phyloP scores from a whole-genome alignment of 352 stramenopile species.

The Peronospora destructor region DNA sequence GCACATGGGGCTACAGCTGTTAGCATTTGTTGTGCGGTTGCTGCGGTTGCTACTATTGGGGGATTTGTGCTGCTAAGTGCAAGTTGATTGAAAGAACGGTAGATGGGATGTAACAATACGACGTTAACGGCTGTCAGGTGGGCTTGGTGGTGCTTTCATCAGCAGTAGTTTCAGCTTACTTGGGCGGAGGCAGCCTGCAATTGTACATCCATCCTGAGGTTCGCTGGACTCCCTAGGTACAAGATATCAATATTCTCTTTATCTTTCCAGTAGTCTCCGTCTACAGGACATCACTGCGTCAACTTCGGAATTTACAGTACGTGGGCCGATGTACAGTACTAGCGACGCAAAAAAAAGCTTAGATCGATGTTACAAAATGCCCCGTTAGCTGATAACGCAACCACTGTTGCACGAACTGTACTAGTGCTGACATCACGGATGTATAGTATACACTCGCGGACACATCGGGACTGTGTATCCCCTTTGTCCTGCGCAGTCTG shows the following conservation, averaged over 20 bases:
- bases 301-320: too few species aligned
- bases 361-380: constrained; percentile 16
- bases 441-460: too few species aligned
- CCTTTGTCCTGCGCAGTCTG: not conserved
- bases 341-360: constrained; percentile 17
- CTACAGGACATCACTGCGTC: not conserved
- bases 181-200: not conserved
- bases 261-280: constrained; percentile 1
- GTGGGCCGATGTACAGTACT: not conserved
- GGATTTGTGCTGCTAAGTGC: not conserved
- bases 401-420: too few species aligned
- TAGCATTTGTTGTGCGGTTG: not conserved
- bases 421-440: not conserved
- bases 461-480: constrained; percentile 1
- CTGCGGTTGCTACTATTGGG: not conserved
- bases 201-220: not conserved
- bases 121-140: not conserved
- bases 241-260: not conserved
- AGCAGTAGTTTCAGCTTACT: too few species aligned
- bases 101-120: constrained; percentile 3
- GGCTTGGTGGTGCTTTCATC: too few species aligned
- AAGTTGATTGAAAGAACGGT: not conserved
- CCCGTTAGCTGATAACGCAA: not conserved
- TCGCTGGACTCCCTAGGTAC: not conserved
- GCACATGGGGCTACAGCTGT: not conserved